Percentiles rank a stretch among this genome's conserved stretches.
phyloP scores from a whole-genome alignment of 345 rosid genomes.

The Aquilaria yunnanensis region DNA sequence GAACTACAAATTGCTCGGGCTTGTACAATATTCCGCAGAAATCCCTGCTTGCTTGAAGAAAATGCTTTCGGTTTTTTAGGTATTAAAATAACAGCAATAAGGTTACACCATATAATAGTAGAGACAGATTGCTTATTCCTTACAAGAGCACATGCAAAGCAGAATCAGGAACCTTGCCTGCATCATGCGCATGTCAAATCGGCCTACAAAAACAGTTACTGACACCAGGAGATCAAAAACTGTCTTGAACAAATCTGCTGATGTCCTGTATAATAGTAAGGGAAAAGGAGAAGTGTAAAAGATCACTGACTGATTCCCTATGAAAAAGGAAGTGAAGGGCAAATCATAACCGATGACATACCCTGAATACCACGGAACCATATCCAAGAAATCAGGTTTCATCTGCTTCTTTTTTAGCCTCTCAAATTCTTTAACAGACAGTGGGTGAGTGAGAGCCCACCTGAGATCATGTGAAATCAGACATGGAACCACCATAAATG shows the following conservation, averaged over 20 bases:
- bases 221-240: slow-evolving; percentile 90
- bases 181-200: slow-evolving; percentile 98
- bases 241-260: slow-evolving; percentile 93
- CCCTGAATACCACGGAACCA: slow-evolving; percentile 99
- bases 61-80: too few species aligned
- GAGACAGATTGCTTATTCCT: not conserved
- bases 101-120: not conserved
- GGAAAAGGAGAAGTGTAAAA: slow-evolving; percentile 9
- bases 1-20: too few species aligned
- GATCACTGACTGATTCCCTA: not conserved
- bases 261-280: slow-evolving; percentile 61
- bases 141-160: not conserved
- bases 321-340: not conserved
- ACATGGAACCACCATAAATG: too few species aligned
- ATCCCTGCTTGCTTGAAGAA: too few species aligned
- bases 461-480: slow-evolving; percentile 25
- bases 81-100: not conserved
- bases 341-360: slow-evolving; percentile 21
- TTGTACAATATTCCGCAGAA: too few species aligned
- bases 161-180: slow-evolving; percentile 41
- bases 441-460: slow-evolving; percentile 91
- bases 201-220: slow-evolving; percentile 91
- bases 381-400: slow-evolving; percentile 86
- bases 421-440: slow-evolving; percentile 63
- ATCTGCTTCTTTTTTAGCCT: slow-evolving; percentile 67